Evolutionary conservation across 805 yeast species (phyloP).

Genomic region (Priceomyces fermenticarens): DNA sequence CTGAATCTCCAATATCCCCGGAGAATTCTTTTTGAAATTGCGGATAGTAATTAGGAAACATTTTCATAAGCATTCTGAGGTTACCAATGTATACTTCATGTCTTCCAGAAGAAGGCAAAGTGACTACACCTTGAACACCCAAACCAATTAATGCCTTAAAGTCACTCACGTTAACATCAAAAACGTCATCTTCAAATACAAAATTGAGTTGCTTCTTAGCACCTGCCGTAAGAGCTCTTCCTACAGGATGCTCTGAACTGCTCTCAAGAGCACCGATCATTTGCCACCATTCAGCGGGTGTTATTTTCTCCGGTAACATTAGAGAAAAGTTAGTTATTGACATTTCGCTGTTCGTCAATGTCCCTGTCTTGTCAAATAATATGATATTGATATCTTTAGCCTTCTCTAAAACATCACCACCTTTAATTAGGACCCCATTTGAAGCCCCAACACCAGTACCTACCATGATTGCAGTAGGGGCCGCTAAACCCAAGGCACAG

Average conservation of each 20-base stretch:
- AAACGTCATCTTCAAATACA: constrained; percentile 30
- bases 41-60: constrained; percentile 6
- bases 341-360: constrained; percentile 86
- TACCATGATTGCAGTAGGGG: constrained; percentile 98
- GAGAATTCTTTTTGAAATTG: constrained; percentile 1
- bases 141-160: constrained; percentile 41
- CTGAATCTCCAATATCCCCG: constrained; percentile 11
- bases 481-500: constrained; percentile 94
- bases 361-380: constrained; percentile 94
- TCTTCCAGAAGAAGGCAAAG: constrained; percentile 17
- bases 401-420: constrained; percentile 83
- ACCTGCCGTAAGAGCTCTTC: constrained; percentile 57
- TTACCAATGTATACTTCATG: constrained; percentile 55
- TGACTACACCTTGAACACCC: constrained; percentile 43
- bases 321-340: constrained; percentile 24
- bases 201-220: constrained; percentile 25
- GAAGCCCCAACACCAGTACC: constrained; percentile 96
- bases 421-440: constrained; percentile 86
- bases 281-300: constrained; percentile 44
- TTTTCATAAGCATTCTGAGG: constrained; percentile 32
- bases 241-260: constrained; percentile 86
- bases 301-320: constrained; percentile 10
- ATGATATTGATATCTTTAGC: constrained; percentile 63
- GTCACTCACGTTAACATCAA: constrained; percentile 26
- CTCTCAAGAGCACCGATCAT: constrained; percentile 58